Conservation (phyloP, 2,329 filamentous ascomycete genomes). For the Zymoseptoria crescenta region DNA sequence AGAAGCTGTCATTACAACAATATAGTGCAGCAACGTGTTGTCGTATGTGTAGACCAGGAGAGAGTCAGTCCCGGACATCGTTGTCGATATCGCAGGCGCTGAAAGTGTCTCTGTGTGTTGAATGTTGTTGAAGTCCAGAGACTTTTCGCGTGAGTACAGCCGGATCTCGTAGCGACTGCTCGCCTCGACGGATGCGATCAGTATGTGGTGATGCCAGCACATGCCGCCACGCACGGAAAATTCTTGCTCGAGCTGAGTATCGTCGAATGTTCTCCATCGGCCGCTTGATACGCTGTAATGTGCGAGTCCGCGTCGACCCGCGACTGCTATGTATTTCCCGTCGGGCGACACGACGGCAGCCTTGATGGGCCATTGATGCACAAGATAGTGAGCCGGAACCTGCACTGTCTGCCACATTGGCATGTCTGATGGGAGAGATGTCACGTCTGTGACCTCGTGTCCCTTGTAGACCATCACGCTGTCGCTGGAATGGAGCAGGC, state of each 20-base stretch:
- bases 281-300: conserved; percentile 95
- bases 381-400: conserved; percentile 74
- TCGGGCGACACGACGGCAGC: conserved; percentile 83
- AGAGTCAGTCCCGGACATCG: conserved; percentile 86
- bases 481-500: conserved; percentile 78
- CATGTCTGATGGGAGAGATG: conserved; percentile 82
- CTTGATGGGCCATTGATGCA: conserved; percentile 89
- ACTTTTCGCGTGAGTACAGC: conserved; percentile 81
- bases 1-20: conserved; percentile 66
- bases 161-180: conserved; percentile 70
- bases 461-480: conserved; percentile 89
- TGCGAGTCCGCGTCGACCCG: conserved; percentile 81
- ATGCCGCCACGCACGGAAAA: conserved; percentile 92
- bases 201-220: conserved; percentile 96
- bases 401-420: conserved; percentile 93
- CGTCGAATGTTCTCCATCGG: conserved; percentile 89
- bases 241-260: conserved; percentile 72
- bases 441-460: conserved; percentile 83
- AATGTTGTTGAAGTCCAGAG: conserved; percentile 63
- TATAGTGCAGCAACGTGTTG: conserved; percentile 89
- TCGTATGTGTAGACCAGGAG: conserved; percentile 95
- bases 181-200: conserved; percentile 87
- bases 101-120: conserved; percentile 72
- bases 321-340: conserved; percentile 90
- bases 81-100: conserved; percentile 81